Conservation (phyloP, 1,284 basidiomycete genomes). For the Apiotrichum gamsii region DNA sequence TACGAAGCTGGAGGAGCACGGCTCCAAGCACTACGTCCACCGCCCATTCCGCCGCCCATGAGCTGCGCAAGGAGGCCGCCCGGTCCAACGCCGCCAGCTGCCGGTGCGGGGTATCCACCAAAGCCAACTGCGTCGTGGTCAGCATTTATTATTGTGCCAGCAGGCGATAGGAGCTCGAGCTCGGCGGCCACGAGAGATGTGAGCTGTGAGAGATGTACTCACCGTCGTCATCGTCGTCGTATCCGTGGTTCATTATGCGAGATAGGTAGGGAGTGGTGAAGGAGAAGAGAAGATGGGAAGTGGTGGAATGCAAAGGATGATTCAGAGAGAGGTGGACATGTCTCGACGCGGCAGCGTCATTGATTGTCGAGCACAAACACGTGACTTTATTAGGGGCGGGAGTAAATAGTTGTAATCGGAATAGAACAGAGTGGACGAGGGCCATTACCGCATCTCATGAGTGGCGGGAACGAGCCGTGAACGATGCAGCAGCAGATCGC, state of each 20-base stretch:
- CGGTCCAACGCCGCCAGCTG: slow-evolving; percentile 18
- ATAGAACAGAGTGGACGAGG: too few species aligned
- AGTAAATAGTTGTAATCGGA: too few species aligned
- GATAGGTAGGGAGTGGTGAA: background rate
- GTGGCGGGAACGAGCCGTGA: too few species aligned
- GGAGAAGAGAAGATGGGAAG: background rate
- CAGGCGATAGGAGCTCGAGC: too few species aligned
- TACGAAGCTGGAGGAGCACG: slow-evolving; percentile 27
- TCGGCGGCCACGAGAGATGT: too few species aligned
- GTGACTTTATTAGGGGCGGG: background rate
- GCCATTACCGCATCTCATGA: too few species aligned
- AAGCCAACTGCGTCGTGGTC: too few species aligned
- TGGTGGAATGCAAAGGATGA: background rate
- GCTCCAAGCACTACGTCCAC: slow-evolving; percentile 5
- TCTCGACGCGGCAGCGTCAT: slow-evolving; percentile 1
- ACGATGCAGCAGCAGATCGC: too few species aligned
- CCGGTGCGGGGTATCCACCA: slow-evolving; percentile 16
- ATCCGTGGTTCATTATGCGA: slow-evolving; percentile 44
- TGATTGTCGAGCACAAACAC: background rate
- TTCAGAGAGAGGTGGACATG: background rate
- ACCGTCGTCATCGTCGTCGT: slow-evolving; percentile 43
- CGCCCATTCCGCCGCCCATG: slow-evolving; percentile 21
- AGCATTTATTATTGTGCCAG: too few species aligned
- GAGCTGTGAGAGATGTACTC: slow-evolving; percentile 5
- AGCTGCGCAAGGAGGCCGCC: slow-evolving; percentile 28